Evolutionary conservation across 2,329 filamentous ascomycete species (phyloP), one percentile per base, ranked within the genome.

Genomic region (Sporothrix brasiliensis): DNA sequence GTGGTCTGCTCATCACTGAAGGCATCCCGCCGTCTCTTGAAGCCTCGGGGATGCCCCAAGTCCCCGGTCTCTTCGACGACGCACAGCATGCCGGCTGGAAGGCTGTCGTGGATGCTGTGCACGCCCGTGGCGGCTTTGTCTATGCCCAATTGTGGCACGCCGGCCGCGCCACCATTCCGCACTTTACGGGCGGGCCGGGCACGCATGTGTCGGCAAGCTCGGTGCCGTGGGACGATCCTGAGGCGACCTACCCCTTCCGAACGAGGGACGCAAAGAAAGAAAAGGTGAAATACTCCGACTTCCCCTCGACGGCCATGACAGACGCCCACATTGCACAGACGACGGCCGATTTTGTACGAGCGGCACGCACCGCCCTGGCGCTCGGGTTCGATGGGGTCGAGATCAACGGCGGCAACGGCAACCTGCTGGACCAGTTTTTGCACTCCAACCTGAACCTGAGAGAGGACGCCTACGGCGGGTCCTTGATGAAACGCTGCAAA

Each of bases 381-480:
- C 82, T 81, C 66, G 87, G 86, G 0, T 88, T 84, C 27, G 79
- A 82, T 53, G 80, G 80, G 5, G 76, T 83, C 1, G 81, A 83
- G 73, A 74, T 82, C 34, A 80, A 82, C 50, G 78, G 75, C 3
- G 80, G 76, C 52, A 80, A 81, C 47, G 80, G 80, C 13, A 81
- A 81, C 54, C 73, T 81, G 4, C 78, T 84, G 34, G 85, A 87
- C 67, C 85, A 87, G 74, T 88, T 88, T 77, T 79, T 84, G 3
- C 85, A 86, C 72, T 83, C 84, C 71, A 82, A 79, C n/a, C 78
- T 80, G 74, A 89, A 89, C 78, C 79, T 80, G 52, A 5, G 81
- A 87, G 1, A 86, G 0, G 86, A 88, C 73, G 75, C 81, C 50
- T 87, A 85, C 73, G 86, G 86, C 13, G 85, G 85, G 39, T 83